Conservation (phyloP, 495 filamentous ascomycete genomes). For the Tuber borchii region DNA sequence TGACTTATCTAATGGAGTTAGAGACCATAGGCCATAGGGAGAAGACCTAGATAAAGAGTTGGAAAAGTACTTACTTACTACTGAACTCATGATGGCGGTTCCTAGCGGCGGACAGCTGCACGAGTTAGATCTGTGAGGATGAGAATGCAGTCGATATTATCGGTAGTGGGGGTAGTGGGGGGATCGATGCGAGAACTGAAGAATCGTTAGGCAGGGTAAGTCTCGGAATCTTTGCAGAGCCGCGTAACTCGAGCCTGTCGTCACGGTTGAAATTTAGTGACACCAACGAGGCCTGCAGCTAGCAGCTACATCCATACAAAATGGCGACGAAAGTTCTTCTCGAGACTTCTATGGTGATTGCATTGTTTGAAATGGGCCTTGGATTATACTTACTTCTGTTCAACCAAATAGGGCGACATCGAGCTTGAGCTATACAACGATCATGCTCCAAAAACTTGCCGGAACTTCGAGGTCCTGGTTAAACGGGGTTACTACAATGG, state of each 20-base stretch:
- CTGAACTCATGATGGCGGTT: constrained; percentile 26
- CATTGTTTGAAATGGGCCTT: not conserved
- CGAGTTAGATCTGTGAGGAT: not conserved
- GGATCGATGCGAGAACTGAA: not conserved
- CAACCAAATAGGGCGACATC: constrained; percentile 63
- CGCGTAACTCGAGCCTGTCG: not conserved
- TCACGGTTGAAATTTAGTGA: not conserved
- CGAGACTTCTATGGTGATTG: constrained; percentile 72
- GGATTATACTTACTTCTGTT: constrained; percentile 35
- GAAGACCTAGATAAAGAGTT: not conserved
- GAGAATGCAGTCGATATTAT: not conserved
- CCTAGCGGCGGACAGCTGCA: not conserved
- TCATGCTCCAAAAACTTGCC: constrained; percentile 79
- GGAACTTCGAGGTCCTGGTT: constrained; percentile 77
- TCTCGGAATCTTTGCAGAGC: not conserved
- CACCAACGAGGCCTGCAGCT: not conserved
- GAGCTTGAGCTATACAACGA: constrained; percentile 79
- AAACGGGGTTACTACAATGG: constrained; percentile 77
- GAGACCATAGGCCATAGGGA: constrained; percentile 2
- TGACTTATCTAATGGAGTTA: constrained; percentile 34
- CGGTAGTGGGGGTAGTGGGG: not conserved
- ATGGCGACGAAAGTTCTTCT: constrained; percentile 74
- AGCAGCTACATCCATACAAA: constrained; percentile 12
- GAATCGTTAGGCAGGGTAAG: not conserved
- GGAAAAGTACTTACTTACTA: constrained; percentile 24